A percentile compares a stretch with the other conserved stretches of the same genome.
phyloP scores from a whole-genome alignment of 2,329 filamentous ascomycete genomes.

The Aspergillus aculeatinus region DNA sequence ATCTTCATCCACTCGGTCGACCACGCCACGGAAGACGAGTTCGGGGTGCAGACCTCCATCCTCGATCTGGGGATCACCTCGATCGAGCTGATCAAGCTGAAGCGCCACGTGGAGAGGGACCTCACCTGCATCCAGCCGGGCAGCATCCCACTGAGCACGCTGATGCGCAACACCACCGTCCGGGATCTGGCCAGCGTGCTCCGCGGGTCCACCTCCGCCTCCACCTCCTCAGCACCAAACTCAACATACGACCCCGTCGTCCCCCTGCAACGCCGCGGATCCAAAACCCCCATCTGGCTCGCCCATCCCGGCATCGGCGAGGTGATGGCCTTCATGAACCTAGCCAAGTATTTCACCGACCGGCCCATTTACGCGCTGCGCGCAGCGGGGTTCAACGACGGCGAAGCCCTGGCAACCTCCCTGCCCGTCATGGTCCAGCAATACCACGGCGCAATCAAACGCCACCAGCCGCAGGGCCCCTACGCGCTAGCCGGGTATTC shows the following conservation, averaged over 20 bases:
- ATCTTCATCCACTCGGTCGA: background rate
- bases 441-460: background rate
- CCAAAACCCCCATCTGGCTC: slow-evolving; percentile 35
- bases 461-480: background rate
- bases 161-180: slow-evolving; percentile 36
- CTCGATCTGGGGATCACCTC: background rate
- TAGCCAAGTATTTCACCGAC: slow-evolving; percentile 22
- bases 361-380: slow-evolving; percentile 18
- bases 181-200: slow-evolving; percentile 36
- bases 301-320: slow-evolving; percentile 44
- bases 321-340: slow-evolving; percentile 38
- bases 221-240: slow-evolving; percentile 2
- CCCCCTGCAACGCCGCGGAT: slow-evolving; percentile 25
- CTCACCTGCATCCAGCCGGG: background rate
- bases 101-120: background rate
- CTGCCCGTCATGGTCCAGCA: background rate
- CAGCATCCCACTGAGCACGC: background rate
- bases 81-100: background rate
- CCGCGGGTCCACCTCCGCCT: background rate
- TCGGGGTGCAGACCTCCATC: background rate
- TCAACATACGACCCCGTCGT: slow-evolving; percentile 37
- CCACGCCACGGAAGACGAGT: background rate
- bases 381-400: slow-evolving; percentile 21
- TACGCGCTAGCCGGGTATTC: slow-evolving; percentile 1
- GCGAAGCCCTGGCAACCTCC: slow-evolving; percentile 24